Percentiles rank a stretch among this genome's conserved stretches.
These are phyloP conservation scores for Trichoderma parareesei DNA, from an alignment of 495 filamentous ascomycete genomes.

Conservation along the genomic window DNA sequence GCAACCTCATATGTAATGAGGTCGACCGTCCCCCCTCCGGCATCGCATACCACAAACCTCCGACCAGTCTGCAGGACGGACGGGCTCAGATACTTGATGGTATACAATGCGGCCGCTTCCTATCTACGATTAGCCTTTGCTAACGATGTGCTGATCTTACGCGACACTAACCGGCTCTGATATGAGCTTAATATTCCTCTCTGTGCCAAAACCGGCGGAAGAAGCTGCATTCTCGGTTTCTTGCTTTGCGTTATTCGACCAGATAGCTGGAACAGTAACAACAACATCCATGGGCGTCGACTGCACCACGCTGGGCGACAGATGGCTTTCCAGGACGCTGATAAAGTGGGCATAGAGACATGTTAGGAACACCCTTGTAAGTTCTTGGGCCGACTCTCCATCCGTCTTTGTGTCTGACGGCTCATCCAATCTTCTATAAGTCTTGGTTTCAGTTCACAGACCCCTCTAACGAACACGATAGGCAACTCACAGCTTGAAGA, in stretches of 20 bases:
- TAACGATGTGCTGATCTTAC: neutral
- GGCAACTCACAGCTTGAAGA: constrained; percentile 13
- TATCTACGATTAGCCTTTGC: constrained; percentile 7
- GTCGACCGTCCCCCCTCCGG: constrained; percentile 54
- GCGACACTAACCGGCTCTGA: constrained; percentile 44
- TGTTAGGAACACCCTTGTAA: constrained; percentile 32
- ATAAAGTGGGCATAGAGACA: constrained; percentile 30
- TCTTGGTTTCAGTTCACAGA: neutral
- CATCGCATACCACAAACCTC: constrained; percentile 46
- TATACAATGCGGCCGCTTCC: constrained; percentile 50
- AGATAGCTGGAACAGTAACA: constrained; percentile 49
- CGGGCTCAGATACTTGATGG: constrained; percentile 28
- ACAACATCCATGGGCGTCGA: constrained; percentile 29
- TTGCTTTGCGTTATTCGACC: constrained; percentile 45
- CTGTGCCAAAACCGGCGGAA: constrained; percentile 42
- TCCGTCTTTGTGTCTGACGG: constrained; percentile 12
- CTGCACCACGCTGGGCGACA: constrained; percentile 24
- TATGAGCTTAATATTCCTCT: constrained; percentile 40
- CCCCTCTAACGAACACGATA: constrained; percentile 12
- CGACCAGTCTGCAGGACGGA: constrained; percentile 15
- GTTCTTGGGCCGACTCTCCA: constrained; percentile 19
- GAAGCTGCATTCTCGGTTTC: constrained; percentile 36
- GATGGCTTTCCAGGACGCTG: constrained; percentile 19
- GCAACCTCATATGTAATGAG: constrained; percentile 21
- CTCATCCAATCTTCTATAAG: constrained; percentile 15